phyloP scores from a whole-genome alignment of 495 filamentous ascomycete genomes.

The Aspergillus leporis region DNA sequence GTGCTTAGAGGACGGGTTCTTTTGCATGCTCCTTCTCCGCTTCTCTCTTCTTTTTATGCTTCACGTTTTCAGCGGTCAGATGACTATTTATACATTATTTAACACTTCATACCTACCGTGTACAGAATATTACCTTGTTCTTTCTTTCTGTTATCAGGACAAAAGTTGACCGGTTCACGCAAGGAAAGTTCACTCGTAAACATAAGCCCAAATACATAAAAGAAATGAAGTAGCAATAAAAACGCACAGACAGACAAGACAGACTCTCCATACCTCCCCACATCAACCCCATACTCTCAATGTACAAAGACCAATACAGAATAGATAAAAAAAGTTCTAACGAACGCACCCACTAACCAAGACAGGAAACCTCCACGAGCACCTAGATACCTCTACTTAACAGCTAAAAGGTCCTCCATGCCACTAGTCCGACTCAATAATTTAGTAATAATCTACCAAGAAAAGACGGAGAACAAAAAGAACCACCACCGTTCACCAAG shows the following conservation, averaged over 20 bases:
- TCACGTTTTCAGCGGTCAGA: constrained; percentile 5
- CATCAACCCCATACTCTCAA: neutral
- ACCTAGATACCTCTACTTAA: neutral
- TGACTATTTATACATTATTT: constrained; percentile 1
- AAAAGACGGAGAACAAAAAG: neutral
- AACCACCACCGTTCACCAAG: neutral
- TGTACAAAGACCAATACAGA: neutral
- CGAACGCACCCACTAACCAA: neutral
- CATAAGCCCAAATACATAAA: neutral
- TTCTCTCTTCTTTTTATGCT: neutral
- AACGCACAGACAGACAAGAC: neutral
- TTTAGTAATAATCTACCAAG: too few relatives aligned
- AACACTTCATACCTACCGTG: neutral
- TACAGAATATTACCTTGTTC: neutral
- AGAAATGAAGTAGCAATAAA: neutral
- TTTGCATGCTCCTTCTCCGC: constrained; percentile 10
- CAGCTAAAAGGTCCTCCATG: neutral
- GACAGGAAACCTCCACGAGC: neutral
- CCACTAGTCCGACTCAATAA: too few relatives aligned
- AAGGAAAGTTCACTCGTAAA: neutral
- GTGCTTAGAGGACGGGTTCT: constrained; percentile 1
- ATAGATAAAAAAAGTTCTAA: neutral
- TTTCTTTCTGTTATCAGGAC: neutral
- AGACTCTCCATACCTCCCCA: neutral
- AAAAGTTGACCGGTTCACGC: neutral